These are phyloP conservation scores for Serendipita sp. DNA, from an alignment of 768 basidiomycete genomes.

Conservation along the genomic window DNA sequence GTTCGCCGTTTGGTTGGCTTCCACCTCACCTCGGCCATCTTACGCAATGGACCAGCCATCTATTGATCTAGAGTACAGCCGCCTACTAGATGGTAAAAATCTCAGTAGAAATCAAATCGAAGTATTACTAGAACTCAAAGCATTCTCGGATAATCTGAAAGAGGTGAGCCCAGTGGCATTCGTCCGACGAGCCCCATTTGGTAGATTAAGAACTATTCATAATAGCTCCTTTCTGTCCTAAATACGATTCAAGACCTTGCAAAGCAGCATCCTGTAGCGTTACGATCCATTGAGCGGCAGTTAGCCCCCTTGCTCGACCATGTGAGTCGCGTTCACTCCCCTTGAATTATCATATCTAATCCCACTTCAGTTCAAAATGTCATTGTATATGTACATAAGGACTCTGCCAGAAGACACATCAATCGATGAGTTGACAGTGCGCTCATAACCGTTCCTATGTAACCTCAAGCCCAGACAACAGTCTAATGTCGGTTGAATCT, in stretches of 20 bases:
- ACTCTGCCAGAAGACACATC: not conserved
- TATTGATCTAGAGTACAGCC: not conserved
- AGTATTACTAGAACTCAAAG: not conserved
- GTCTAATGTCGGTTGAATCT: too few relatives aligned
- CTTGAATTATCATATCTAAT: not conserved
- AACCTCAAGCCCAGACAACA: too few relatives aligned
- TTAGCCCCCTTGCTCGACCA: not conserved
- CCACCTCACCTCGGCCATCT: not conserved
- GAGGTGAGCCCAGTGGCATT: not conserved
- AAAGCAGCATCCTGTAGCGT: not conserved
- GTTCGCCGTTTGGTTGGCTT: not conserved
- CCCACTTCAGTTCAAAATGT: not conserved
- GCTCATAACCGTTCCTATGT: not conserved
- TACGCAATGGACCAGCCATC: not conserved
- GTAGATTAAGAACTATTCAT: not conserved
- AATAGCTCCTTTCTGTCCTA: not conserved
- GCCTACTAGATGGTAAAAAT: not conserved
- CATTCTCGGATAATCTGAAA: not conserved
- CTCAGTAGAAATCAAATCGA: not conserved
- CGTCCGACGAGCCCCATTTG: not conserved
- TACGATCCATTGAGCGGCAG: not conserved
- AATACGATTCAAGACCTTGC: not conserved
- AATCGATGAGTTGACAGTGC: not conserved
- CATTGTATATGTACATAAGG: not conserved
- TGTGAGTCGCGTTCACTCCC: not conserved